These are phyloP conservation scores for Eremochloa ophiuroides DNA, from an alignment of 176 grass and related monocot species.

Conservation along the genomic window DNA sequence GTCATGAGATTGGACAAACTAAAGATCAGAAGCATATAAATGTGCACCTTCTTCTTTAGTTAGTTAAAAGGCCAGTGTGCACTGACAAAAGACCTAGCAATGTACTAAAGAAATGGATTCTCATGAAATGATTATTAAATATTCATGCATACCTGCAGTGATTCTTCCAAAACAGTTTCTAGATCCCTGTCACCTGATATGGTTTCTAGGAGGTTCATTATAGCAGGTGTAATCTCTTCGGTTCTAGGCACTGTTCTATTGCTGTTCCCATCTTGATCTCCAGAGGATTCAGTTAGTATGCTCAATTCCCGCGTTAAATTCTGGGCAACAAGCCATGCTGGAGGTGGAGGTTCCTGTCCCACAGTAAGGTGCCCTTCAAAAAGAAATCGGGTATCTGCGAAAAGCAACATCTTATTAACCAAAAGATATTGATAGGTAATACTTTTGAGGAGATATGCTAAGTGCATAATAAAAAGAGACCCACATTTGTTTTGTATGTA, in stretches of 20 bases:
- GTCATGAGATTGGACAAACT: not conserved
- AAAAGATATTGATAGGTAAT: slow-evolving; percentile 5
- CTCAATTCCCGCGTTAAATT: slow-evolving; percentile 60
- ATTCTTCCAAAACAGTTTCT: slow-evolving; percentile 71
- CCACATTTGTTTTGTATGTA: not conserved
- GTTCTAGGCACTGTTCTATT: slow-evolving; percentile 5
- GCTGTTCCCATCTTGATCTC: slow-evolving; percentile 36
- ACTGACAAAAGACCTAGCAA: not conserved
- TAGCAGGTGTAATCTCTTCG: slow-evolving; percentile 31
- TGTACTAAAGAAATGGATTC: not conserved
- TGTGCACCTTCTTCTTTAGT: not conserved
- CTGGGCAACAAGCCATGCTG: slow-evolving; percentile 90
- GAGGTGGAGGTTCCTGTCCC: slow-evolving; percentile 81
- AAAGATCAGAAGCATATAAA: slow-evolving; percentile 11
- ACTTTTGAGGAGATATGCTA: not conserved
- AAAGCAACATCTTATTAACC: slow-evolving; percentile 36
- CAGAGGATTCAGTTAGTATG: slow-evolving; percentile 61
- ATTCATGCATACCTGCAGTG: slow-evolving; percentile 45
- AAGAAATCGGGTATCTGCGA: slow-evolving; percentile 68
- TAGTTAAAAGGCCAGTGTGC: not conserved
- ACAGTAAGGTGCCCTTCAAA: slow-evolving; percentile 98
- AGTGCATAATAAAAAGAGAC: not conserved
- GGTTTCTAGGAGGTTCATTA: slow-evolving; percentile 53
- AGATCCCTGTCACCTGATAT: slow-evolving; percentile 46
- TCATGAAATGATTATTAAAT: not conserved